Evolutionary conservation across 2,329 filamentous ascomycete genomes (phyloP), one percentile per base, ranked within the genome.

Genomic region (Colletotrichum orbiculare): DNA sequence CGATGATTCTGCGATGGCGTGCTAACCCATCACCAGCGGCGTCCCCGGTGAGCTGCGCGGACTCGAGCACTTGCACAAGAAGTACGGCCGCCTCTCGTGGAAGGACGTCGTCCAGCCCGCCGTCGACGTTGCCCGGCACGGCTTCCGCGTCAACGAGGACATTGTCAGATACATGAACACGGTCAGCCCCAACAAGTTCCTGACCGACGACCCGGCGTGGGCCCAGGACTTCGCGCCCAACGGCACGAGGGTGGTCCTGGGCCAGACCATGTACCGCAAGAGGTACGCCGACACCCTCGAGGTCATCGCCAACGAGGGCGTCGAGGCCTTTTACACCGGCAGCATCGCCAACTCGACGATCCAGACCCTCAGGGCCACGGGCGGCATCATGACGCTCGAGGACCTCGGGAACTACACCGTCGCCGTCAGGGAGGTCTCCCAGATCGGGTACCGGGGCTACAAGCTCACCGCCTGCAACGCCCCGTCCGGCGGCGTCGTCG

Each of bases 211-310:
- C 66, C 88, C 90, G 0, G 83, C 86, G 0, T 97, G 93, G 91
- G 91, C 93, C 0, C 78, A 93, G 35, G 94, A 97, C 74, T 97
- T 97, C 76, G 93, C 93, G 2, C 92, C 92, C 0, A 86, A 91
- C 63, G 93, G 92, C 3, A 87, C 82, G 2, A 78, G 87, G 1
- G 72, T 94, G 1, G 81, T 82, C 17, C 75, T 92, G 2, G 90
- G 90, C n/a, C 91, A 96, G 69, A 91, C 78, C 0, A 91, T 96
- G 67, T 93, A 90, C 0, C 83, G 92, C 33, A 91, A 88, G 73
- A 83, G 92, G 43, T 94, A 92, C 74, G 92, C 91, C 1, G 79
- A 91, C 66, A 93, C 91, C 0, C 82, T 96, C 0, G 90, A 94
- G 72, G 81, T 80, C 0, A 91, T 96, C 69, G 90, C 91, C 0